These are phyloP conservation scores for Geotrichum klebahnii DNA, from an alignment of 1,139 yeast genomes.

Conservation along the genomic window DNA sequence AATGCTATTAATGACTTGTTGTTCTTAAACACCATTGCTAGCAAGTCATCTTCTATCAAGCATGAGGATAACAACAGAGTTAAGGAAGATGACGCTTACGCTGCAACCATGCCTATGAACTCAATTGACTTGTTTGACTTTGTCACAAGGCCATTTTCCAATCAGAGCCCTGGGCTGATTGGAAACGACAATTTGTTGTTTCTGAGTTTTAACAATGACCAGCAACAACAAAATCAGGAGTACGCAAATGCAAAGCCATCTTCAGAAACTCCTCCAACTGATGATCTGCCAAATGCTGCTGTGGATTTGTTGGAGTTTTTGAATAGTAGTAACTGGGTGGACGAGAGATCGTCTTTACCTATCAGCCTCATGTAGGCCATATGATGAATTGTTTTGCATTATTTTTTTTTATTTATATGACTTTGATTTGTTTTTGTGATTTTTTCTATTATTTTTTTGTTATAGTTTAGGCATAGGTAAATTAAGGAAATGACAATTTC, in stretches of 20 bases:
- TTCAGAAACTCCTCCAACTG: neutral
- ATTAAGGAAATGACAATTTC: too few species aligned
- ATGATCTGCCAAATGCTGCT: neutral
- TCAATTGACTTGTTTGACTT: conserved; percentile 20
- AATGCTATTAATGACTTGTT: conserved; percentile 20
- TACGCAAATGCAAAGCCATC: too few species aligned
- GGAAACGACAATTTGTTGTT: conserved; percentile 13
- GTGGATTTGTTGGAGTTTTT: conserved; percentile 16
- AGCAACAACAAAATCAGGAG: neutral
- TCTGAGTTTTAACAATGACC: neutral
- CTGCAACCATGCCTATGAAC: neutral
- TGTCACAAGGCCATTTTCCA: conserved; percentile 14
- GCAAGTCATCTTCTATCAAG: neutral
- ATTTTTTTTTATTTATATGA: neutral
- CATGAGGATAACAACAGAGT: neutral
- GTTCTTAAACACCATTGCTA: conserved; percentile 19
- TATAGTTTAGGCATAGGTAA: too few species aligned
- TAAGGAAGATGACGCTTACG: neutral
- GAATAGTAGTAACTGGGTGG: conserved; percentile 4
- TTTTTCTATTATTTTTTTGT: neutral
- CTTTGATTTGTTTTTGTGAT: neutral
- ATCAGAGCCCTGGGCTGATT: conserved; percentile 9
- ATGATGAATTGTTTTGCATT: neutral
- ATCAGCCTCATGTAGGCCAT: neutral
- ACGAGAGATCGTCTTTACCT: conserved; percentile 2